Conservation (phyloP, 2,329 filamentous ascomycete species). For the Phaeosphaeriaceae sp. region DNA sequence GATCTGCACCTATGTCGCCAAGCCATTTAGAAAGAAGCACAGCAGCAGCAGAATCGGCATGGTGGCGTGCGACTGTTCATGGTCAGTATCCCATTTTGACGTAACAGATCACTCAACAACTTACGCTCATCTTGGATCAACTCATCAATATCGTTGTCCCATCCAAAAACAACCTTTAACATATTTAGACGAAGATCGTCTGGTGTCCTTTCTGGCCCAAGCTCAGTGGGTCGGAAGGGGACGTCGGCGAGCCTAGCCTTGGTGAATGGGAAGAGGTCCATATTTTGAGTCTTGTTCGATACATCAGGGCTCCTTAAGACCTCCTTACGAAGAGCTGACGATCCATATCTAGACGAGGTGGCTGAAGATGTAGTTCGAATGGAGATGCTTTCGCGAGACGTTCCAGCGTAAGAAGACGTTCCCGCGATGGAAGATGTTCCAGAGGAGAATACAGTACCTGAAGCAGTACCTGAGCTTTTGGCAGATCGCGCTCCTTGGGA, state of each 20-base stretch:
- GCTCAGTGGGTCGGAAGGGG: slow-evolving; percentile 74
- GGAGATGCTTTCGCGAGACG: slow-evolving; percentile 62
- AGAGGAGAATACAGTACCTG: slow-evolving; percentile 72
- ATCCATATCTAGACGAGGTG: slow-evolving; percentile 53
- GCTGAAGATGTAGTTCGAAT: slow-evolving; percentile 59
- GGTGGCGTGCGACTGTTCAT: slow-evolving; percentile 68
- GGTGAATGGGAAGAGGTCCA: slow-evolving; percentile 87
- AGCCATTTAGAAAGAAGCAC: slow-evolving; percentile 93
- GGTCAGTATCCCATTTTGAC: slow-evolving; percentile 18
- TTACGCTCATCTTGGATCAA: slow-evolving; percentile 81
- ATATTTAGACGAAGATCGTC: slow-evolving; percentile 88
- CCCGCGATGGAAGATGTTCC: slow-evolving; percentile 70
- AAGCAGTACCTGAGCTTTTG: slow-evolving; percentile 50
- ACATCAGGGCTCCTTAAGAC: slow-evolving; percentile 80
- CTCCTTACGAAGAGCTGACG: slow-evolving; percentile 80
- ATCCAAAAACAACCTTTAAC: slow-evolving; percentile 93
- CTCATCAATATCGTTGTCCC: slow-evolving; percentile 82
- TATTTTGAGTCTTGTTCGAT: slow-evolving; percentile 58
- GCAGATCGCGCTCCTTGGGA: slow-evolving; percentile 31
- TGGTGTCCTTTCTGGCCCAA: slow-evolving; percentile 53
- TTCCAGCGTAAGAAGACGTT: slow-evolving; percentile 58
- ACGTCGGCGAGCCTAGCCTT: slow-evolving; percentile 81
- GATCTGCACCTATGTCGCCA: slow-evolving; percentile 80
- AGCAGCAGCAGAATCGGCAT: slow-evolving; percentile 73
- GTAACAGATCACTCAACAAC: slow-evolving; percentile 24